Evolutionary conservation across 2,329 filamentous ascomycete genomes (phyloP), one percentile per base, ranked within the genome.

Genomic region (Hysterium pulicare): DNA sequence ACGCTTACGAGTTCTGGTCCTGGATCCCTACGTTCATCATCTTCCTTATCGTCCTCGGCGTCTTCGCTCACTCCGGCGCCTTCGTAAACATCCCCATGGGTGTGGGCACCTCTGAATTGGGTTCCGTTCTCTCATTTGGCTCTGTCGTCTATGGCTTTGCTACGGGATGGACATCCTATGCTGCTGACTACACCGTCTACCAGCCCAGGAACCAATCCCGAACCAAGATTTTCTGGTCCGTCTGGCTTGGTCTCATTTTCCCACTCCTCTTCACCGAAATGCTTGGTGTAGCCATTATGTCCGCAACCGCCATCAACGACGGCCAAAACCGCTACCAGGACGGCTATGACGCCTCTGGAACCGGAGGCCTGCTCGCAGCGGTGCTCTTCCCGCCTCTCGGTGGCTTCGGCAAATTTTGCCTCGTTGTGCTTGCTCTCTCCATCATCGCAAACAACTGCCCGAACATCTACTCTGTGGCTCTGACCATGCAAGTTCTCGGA

Each of bases 111-210:
- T 68, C 73, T 1, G 84, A 88, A 57, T 67, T 84, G 42, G 78
- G 84, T 44, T 59, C 71, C 42, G 66, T 84, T 31, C 72, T 93
- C 34, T 82, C 80, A 43, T 86, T 86, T 56, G 77, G 81, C 33
- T 75, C 82, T 10, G 76, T 83, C 15, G 72, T 90, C 24, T 84
- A 81, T 62, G 79, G 84, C 30, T 84, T 86, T 58, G 76, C 82
- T 15, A 83, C 85, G 2, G 79, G 87, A 42, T 93, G 87, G 86
- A 81, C 83, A 1, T 78, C 78, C 5, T 86, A 83, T 46, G 85
- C 86, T 0, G 83, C 85, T 7, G 87, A 91, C 59, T 91, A 90
- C 64, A 88, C 84, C 17, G 84, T 88, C 38, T 90, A 90, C 66
- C 86, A 90, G 55, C 85, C 86, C 0, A 70, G 74, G 2, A 73